Conservation (phyloP, 2,329 filamentous ascomycete species). For the Graphiopsis chlorocephala region DNA sequence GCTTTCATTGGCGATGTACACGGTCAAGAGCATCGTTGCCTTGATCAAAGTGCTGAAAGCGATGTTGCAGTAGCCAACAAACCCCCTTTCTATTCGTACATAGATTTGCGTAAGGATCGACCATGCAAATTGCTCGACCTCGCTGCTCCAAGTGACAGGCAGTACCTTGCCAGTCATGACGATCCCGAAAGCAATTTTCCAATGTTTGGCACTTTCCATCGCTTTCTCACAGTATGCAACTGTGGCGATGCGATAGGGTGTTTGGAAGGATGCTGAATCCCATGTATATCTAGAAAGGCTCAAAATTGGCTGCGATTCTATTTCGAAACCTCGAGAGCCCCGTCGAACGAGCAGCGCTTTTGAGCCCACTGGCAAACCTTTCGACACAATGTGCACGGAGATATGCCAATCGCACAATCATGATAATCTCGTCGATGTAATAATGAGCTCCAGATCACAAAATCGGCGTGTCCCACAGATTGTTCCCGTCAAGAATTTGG, state of each 20-base stretch:
- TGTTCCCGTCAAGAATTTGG: slow-evolving; percentile 10
- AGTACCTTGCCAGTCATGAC: background rate
- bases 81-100: background rate
- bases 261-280: background rate
- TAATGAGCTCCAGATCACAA: background rate
- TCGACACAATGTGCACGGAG: background rate
- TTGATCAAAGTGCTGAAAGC: background rate
- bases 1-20: background rate
- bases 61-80: background rate
- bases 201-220: background rate
- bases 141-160: background rate
- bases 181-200: background rate
- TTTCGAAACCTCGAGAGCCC: background rate
- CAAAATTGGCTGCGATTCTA: too few species aligned
- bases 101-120: background rate
- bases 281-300: background rate
- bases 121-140: background rate
- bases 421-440: background rate
- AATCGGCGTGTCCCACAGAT: slow-evolving; percentile 8
- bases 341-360: background rate
- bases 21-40: background rate
- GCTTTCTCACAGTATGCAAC: background rate
- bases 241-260: background rate
- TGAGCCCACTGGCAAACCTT: background rate
- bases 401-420: background rate